Conservation (phyloP, 2,329 filamentous ascomycete genomes). For the Colletotrichum magnum region DNA sequence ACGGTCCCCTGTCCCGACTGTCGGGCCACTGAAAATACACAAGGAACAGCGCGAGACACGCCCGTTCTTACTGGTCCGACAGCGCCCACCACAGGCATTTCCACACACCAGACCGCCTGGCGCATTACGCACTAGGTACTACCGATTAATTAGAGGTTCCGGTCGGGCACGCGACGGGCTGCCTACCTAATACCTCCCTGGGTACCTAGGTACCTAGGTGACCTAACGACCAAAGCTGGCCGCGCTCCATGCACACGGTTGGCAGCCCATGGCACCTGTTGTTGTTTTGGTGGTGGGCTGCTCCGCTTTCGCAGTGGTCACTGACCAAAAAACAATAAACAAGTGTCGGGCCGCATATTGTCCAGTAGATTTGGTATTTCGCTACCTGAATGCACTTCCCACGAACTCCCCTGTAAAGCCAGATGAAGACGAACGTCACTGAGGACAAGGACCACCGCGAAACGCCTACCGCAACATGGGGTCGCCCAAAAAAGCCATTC, state of each 20-base stretch:
- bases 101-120: slow-evolving; percentile 15
- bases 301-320: slow-evolving; percentile 30
- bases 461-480: slow-evolving; percentile 39
- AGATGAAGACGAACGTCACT: slow-evolving; percentile 39
- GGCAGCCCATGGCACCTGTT: slow-evolving; percentile 6
- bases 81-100: slow-evolving; percentile 6
- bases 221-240: slow-evolving; percentile 8
- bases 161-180: slow-evolving; percentile 28
- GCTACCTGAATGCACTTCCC: slow-evolving; percentile 38
- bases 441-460: slow-evolving; percentile 31
- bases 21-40: slow-evolving; percentile 15
- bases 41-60: slow-evolving; percentile 11
- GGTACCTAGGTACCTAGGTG: no score
- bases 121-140: slow-evolving; percentile 29
- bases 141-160: not conserved
- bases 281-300: slow-evolving; percentile 9
- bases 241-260: slow-evolving; percentile 11
- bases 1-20: slow-evolving; percentile 31
- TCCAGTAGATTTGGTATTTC: slow-evolving; percentile 39
- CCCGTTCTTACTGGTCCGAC: slow-evolving; percentile 8
- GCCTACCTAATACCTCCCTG: not conserved
- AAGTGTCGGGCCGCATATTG: slow-evolving; percentile 23
- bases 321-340: slow-evolving; percentile 17
- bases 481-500: slow-evolving; percentile 33
- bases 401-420: slow-evolving; percentile 39